A percentile compares a stretch with the other conserved stretches of the same genome.
phyloP scores from a whole-genome alignment of 495 filamentous ascomycete species.

The Penicillium cataractarum region DNA sequence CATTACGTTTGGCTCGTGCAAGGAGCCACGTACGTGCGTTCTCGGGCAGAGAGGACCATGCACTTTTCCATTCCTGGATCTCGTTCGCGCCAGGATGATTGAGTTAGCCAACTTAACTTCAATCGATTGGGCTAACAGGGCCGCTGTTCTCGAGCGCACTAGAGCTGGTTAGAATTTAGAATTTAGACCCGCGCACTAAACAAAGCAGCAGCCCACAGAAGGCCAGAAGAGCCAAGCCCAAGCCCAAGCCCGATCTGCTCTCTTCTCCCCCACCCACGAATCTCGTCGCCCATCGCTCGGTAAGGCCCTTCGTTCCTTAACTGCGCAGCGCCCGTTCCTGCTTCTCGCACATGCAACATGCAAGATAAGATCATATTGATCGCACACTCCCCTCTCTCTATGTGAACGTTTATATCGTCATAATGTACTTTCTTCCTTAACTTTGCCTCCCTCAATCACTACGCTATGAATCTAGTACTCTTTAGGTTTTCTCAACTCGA shows the following conservation, averaged over 20 bases:
- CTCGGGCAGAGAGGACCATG: not conserved
- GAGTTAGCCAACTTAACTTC: not conserved
- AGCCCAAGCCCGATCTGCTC: not conserved
- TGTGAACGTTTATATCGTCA: not conserved
- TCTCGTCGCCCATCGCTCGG: not conserved
- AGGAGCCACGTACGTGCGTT: conserved; percentile 14
- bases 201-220: no score
- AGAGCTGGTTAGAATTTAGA: no score
- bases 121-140: not conserved
- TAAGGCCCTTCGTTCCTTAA: not conserved
- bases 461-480: no score
- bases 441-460: not conserved
- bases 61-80: not conserved
- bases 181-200: not conserved
- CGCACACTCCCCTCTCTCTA: not conserved
- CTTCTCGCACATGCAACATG: conserved; percentile 17
- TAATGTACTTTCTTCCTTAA: not conserved
- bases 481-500: no score
- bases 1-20: conserved; percentile 6
- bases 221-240: not conserved
- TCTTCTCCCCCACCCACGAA: not conserved
- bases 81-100: not conserved
- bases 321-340: conserved; percentile 12
- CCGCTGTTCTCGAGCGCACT: no score
- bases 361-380: conserved; percentile 16